phyloP scores from a whole-genome alignment of 169 alveolate genomes.

The Plasmodium gallinaceum region DNA sequence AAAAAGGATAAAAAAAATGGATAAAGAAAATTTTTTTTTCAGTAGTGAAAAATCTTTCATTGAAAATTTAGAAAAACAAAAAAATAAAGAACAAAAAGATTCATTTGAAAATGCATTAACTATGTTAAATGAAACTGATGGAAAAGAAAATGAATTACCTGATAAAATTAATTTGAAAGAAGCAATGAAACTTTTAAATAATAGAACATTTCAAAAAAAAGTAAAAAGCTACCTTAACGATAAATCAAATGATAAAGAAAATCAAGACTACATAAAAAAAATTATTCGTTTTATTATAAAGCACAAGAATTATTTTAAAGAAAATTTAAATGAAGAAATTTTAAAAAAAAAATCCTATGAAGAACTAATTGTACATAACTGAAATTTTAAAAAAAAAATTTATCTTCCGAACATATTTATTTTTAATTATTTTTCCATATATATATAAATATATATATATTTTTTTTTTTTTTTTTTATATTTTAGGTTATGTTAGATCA shows the following conservation, averaged over 20 bases:
- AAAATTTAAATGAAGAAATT: constrained; percentile 35
- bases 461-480: neutral
- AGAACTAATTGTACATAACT: constrained; percentile 42
- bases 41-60: constrained; percentile 12
- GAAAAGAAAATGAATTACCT: constrained; percentile 37
- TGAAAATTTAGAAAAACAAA: constrained; percentile 14
- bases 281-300: constrained; percentile 50
- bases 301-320: constrained; percentile 28
- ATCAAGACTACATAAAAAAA: constrained; percentile 41
- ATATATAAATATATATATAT: neutral
- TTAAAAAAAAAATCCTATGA: constrained; percentile 56
- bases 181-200: constrained; percentile 70
- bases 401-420: neutral
- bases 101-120: constrained; percentile 45
- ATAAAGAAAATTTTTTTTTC: constrained; percentile 41
- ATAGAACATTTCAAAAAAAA: constrained; percentile 42
- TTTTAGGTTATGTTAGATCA: neutral
- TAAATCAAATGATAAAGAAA: constrained; percentile 9
- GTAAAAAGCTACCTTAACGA: constrained; percentile 31
- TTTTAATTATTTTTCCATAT: neutral
- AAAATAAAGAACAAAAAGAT: constrained; percentile 30
- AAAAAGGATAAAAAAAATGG: constrained; percentile 30
- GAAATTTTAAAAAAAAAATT: neutral
- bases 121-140: constrained; percentile 39
- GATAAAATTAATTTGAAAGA: constrained; percentile 63